Conservation (phyloP, 305 asterid genomes). For the Solanum aculeatissimum region DNA sequence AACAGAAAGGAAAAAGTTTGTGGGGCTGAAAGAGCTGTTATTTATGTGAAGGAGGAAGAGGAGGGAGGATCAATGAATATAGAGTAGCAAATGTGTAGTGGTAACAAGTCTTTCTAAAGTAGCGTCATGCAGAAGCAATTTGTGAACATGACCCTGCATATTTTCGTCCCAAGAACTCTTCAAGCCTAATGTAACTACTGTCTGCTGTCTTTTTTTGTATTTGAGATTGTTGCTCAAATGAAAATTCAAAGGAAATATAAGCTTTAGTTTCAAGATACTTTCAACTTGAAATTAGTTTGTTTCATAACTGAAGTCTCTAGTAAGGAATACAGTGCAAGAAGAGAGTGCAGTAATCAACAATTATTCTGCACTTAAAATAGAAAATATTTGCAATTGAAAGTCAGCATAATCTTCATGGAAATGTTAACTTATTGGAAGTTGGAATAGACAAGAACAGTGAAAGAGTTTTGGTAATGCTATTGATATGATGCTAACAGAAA, state of each 20-base stretch:
- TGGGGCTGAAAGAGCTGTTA: neutral
- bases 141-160: neutral
- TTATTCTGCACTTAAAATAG: neutral
- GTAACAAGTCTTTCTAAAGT: neutral
- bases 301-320: too few species aligned
- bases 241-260: neutral
- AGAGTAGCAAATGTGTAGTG: neutral
- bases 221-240: neutral
- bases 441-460: neutral
- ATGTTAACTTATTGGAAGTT: neutral
- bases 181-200: neutral
- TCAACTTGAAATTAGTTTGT: neutral
- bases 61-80: neutral
- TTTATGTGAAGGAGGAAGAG: neutral
- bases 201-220: neutral
- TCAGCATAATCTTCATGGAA: neutral
- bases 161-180: neutral
- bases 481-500: too few species aligned
- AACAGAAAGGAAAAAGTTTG: neutral
- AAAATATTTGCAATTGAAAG: neutral
- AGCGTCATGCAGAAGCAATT: neutral
- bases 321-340: too few species aligned
- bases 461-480: neutral
- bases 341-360: neutral
- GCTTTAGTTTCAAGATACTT: neutral